phyloP scores from a whole-genome alignment of 1,139 yeast genomes.

The Candida buenavistaensis region DNA sequence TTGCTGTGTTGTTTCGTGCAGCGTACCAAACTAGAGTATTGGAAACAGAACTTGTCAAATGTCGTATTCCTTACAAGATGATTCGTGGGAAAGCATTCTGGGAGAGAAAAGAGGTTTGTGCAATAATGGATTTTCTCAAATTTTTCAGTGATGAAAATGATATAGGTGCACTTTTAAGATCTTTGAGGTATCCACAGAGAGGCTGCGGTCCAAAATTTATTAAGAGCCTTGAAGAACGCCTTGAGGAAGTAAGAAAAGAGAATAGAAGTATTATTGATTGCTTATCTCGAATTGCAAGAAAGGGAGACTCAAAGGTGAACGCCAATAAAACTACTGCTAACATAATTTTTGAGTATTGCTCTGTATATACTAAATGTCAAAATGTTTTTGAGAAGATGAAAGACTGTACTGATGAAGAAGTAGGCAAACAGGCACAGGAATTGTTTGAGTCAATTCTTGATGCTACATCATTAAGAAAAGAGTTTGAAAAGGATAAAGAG shows the following conservation, averaged over 20 bases:
- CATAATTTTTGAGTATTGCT: constrained; percentile 4
- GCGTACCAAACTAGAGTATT: constrained; percentile 56
- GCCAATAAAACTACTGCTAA: constrained; percentile 5
- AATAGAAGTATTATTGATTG: constrained; percentile 5
- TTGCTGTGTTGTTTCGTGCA: constrained; percentile 71
- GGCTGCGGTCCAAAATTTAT: constrained; percentile 70
- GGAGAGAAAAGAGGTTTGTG: constrained; percentile 70
- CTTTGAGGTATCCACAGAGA: constrained; percentile 60
- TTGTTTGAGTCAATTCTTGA: constrained; percentile 29
- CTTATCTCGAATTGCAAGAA: constrained; percentile 6
- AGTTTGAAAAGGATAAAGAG: constrained; percentile 26
- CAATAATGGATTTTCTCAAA: constrained; percentile 63
- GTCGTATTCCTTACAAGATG: constrained; percentile 62
- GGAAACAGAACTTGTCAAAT: constrained; percentile 59
- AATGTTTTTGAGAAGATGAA: constrained; percentile 11
- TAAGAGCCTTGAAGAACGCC: constrained; percentile 16
- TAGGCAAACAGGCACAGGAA: constrained; percentile 7
- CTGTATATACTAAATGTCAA: constrained; percentile 22
- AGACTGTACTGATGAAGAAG: neutral
- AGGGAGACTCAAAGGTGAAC: constrained; percentile 1
- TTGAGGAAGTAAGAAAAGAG: neutral
- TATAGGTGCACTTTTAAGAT: constrained; percentile 36
- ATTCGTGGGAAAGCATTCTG: constrained; percentile 77
- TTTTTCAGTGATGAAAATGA: constrained; percentile 51
- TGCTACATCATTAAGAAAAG: constrained; percentile 32